These are phyloP conservation scores for Paramecium primaurelia DNA, from an alignment of 73 alveolate genomes.

Conservation along the genomic window DNA sequence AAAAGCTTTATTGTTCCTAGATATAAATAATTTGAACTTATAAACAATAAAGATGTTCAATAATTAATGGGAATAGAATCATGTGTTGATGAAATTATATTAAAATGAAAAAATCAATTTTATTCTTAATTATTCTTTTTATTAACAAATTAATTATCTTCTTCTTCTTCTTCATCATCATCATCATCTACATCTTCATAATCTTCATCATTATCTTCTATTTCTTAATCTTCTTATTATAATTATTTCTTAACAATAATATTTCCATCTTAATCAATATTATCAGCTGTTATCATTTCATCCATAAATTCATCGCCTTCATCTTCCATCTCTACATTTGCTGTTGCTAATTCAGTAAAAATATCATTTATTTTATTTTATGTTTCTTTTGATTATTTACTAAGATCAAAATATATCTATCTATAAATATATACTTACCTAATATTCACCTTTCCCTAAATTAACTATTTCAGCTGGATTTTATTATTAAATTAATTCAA, in stretches of 20 bases:
- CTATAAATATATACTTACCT: background rate
- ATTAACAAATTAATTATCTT: background rate
- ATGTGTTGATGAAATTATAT: background rate
- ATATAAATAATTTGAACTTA: background rate
- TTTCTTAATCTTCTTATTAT: background rate
- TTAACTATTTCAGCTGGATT: background rate
- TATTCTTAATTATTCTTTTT: background rate
- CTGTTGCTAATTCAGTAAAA: background rate
- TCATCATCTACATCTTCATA: conserved; percentile 22
- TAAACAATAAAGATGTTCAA: background rate
- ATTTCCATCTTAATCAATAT: conserved; percentile 12
- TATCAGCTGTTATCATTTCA: conserved; percentile 6
- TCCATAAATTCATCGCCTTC: conserved; percentile 1
- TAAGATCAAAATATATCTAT: conserved; percentile 7
- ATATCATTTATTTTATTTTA: background rate
- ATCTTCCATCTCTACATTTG: background rate
- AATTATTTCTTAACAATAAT: background rate
- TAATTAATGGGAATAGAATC: conserved; percentile 4
- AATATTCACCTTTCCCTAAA: conserved; percentile 26
- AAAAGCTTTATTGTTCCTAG: background rate
- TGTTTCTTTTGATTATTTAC: background rate
- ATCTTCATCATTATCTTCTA: background rate
- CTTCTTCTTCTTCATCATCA: background rate
- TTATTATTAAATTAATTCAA: background rate
- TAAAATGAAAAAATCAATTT: background rate